Evolutionary conservation across 2,329 filamentous ascomycete genomes (phyloP), one percentile per base, ranked within the genome.

Genomic region (Microcyclosporella mali): DNA sequence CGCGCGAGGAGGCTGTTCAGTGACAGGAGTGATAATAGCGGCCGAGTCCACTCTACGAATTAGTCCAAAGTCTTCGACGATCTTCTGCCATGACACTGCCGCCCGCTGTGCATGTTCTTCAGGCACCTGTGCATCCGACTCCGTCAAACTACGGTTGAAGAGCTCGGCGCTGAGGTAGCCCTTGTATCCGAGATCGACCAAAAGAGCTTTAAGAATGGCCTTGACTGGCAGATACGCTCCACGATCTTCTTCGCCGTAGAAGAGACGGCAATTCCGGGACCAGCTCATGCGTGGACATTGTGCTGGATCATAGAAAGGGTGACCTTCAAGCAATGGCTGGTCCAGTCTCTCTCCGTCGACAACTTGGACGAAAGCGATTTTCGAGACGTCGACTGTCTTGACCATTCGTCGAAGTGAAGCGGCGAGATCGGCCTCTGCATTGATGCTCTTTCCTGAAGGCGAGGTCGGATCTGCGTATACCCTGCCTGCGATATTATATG

Each of bases 291-390:
- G 67, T 2, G 75, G 58, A 12, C 73, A 74, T 61, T 84, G 81
- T 3, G 69, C 71, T 0, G 71, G 61, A 7, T 75, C 67, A 64
- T 82, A 75, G 55, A 77, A 83, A 4, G 68, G 60, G 58, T 86
- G 81, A 1, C 70, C 72, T 15, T 70, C 58, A 2, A 72, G 54
- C 7, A 89, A 62, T 0, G 84, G 84, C 9, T 66, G 55, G 0
- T 62, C 56, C 3, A 88, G 69, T 3, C 74, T 70, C 60, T 87
- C 82, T 1, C 79, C 85, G 56, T 90, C 85, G 4, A 85, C 84
- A 6, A 89, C 73, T 58, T 90, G 86, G 1, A 90, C 70, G 55
- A 85, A 86, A 55, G 88, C 86, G 0, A 90, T 71, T 60, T 84
- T 86, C 32, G 66, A 61, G 2, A 77, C 69, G 47, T 86, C 77